A percentile compares a stretch with the other conserved stretches of the same genome.
These are phyloP conservation scores for Sicyos baderoa DNA, from an alignment of 306 rosid genomes.

Conservation along the genomic window DNA sequence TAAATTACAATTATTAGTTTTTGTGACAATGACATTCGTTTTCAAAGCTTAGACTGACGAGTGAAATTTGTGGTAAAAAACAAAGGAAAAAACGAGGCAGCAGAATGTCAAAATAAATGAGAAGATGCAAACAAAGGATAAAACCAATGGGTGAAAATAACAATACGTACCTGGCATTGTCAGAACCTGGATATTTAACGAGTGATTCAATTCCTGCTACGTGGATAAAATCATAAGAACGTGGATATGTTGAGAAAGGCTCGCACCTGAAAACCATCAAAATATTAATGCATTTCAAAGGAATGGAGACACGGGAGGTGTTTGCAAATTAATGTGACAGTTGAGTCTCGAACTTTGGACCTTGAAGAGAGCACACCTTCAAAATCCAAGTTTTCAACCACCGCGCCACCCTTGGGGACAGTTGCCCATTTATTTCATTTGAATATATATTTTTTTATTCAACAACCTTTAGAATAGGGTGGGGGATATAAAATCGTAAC, in stretches of 20 bases:
- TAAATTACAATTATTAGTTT: neutral
- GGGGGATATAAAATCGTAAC: neutral
- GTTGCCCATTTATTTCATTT: neutral
- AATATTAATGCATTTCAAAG: conserved; percentile 22
- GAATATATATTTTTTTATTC: neutral
- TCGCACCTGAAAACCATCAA: conserved; percentile 67
- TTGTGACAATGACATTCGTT: neutral
- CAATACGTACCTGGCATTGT: conserved; percentile 53
- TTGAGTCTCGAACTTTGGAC: no score
- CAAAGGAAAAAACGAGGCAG: neutral
- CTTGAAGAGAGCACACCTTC: no score
- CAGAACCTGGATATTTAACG: conserved; percentile 49
- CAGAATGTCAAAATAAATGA: conserved; percentile 17
- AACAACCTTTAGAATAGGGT: no score
- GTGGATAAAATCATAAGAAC: conserved; percentile 81
- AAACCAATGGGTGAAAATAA: neutral
- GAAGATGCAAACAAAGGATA: neutral
- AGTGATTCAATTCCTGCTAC: conserved; percentile 75
- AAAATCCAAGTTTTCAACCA: no score
- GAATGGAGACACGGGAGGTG: no score
- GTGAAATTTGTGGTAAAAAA: neutral
- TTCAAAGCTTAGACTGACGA: neutral
- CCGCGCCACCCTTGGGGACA: no score
- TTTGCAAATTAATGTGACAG: no score
- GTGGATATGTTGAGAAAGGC: conserved; percentile 98